Evolutionary conservation across 305 asterid genomes (phyloP), one percentile per base, ranked within the genome.

Genomic region (Plantago coronopus): DNA sequence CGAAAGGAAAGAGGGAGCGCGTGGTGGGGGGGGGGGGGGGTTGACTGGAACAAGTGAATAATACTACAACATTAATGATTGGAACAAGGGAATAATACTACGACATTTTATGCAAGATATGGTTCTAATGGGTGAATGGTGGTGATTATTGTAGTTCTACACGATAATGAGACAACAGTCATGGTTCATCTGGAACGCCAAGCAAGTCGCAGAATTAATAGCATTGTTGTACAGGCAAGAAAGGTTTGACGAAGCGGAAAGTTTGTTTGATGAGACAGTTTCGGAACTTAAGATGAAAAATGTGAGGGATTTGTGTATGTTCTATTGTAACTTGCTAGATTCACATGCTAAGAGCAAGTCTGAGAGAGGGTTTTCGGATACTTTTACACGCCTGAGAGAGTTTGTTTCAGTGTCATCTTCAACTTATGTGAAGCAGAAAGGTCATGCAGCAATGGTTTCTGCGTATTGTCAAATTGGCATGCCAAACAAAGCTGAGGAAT

Each of bases 141-240:
- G 59, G 44, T 54, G 44, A 16, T 61, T 67, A 48, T 57, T 68
- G 86, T 81, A 89, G 99, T 45, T 93, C 84, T 93, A 87, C 69
- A 42, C 67, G 59, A 66, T 69, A 48, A 85, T 93, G 31, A 58
- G 78, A 58, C 81, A 83, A 64, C 87, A 86, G 50, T 37, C 96
- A 1, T 89, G 99, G 96, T 93, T 93, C 83, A 65, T 70, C 53
- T 89, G 99, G 99, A 93, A 89, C 58, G 74, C 86, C 12, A 93
- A 85, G 83, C 82, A 87, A 43, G 88, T 72, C 45, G 96, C 95
- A 0, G 94, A 89, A 20, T 74, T 89, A 68, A 79, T 85, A 17
- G 91, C 95, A 8, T 60, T 69, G 37, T 51, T 83, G 53, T 72
- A 75, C 72, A 81, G 76, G 76, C 74, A 71, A 56, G 84, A 76